Percentiles rank a stretch among this genome's conserved stretches.
Evolutionary conservation across 768 basidiomycete genomes (phyloP).

Genomic region (Xerocomus spinulosus): DNA sequence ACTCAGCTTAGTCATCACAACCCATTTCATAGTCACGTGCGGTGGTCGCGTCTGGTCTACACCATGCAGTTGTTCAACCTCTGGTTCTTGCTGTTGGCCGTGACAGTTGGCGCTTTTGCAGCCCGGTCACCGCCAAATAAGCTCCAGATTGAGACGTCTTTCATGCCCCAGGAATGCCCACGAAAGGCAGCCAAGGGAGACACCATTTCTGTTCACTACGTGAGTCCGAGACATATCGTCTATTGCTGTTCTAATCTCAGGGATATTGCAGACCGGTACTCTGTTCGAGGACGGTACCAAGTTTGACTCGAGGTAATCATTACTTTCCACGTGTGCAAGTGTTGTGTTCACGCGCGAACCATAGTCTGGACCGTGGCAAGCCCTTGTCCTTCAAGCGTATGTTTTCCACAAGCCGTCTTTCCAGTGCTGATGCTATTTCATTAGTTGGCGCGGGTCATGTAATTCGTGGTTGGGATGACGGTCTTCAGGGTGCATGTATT

Average conservation of each 20-base stretch:
- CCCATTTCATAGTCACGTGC: conserved; percentile 5
- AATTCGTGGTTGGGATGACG: conserved; percentile 82
- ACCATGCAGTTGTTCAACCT: conserved; percentile 50
- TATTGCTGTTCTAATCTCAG: background rate
- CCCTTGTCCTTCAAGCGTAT: conserved; percentile 78
- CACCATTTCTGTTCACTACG: conserved; percentile 72
- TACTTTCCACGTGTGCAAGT: background rate
- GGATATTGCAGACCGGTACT: conserved; percentile 54
- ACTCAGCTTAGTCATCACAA: conserved; percentile 1
- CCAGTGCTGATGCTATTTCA: conserved; percentile 1
- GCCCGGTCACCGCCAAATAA: conserved; percentile 44
- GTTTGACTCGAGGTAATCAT: conserved; percentile 80
- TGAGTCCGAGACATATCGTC: conserved; percentile 32
- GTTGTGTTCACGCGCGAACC: background rate
- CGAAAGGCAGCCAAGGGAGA: conserved; percentile 58
- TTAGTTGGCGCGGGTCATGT: conserved; percentile 78
- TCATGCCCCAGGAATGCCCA: conserved; percentile 52
- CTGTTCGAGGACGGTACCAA: conserved; percentile 70
- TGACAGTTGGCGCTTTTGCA: conserved; percentile 46
- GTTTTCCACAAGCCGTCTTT: conserved; percentile 14
- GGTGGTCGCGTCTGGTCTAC: background rate
- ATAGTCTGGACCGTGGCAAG: conserved; percentile 62
- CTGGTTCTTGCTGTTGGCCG: conserved; percentile 43
- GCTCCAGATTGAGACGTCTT: conserved; percentile 60
- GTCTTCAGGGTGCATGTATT: conserved; percentile 80